These are phyloP conservation scores for Hygrophila difformis DNA, from an alignment of 257 asterid genomes.

Conservation along the genomic window DNA sequence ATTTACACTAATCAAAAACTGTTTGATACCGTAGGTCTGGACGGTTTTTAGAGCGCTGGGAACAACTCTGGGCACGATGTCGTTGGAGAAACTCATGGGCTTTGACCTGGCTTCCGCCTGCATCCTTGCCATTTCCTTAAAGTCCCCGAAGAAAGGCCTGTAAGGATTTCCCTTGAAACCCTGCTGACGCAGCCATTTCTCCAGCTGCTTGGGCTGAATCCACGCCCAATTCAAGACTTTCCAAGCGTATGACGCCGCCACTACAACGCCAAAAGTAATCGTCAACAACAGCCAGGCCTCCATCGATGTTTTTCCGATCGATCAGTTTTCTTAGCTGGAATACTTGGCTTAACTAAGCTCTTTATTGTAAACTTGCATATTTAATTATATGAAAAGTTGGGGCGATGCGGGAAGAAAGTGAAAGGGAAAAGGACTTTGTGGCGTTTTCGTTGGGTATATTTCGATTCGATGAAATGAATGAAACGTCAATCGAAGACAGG, in stretches of 20 bases:
- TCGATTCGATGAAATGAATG: too few species aligned
- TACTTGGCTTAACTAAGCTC: too few species aligned
- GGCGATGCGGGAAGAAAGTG: too few species aligned
- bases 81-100: conserved; percentile 28
- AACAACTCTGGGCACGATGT: conserved; percentile 20
- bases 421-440: too few species aligned
- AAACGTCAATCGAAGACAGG: too few species aligned
- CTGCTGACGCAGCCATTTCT: conserved; percentile 29
- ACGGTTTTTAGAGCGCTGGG: conserved; percentile 15
- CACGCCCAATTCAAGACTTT: conserved; percentile 29
- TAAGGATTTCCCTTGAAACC: conserved; percentile 39
- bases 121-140: conserved; percentile 22
- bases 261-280: background rate
- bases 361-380: too few species aligned
- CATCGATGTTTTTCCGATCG: too few species aligned
- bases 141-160: conserved; percentile 32
- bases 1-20: too few species aligned
- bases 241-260: conserved; percentile 19
- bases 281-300: too few species aligned
- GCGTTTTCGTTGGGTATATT: too few species aligned
- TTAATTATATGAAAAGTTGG: too few species aligned
- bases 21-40: conserved; percentile 24
- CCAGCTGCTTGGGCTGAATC: conserved; percentile 32
- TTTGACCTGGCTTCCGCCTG: conserved; percentile 26
- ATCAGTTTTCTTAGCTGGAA: too few species aligned